Base-by-base conservation (phyloP, 2,329 filamentous ascomycete species). In the Phialemoniopsis sp. region DNA sequence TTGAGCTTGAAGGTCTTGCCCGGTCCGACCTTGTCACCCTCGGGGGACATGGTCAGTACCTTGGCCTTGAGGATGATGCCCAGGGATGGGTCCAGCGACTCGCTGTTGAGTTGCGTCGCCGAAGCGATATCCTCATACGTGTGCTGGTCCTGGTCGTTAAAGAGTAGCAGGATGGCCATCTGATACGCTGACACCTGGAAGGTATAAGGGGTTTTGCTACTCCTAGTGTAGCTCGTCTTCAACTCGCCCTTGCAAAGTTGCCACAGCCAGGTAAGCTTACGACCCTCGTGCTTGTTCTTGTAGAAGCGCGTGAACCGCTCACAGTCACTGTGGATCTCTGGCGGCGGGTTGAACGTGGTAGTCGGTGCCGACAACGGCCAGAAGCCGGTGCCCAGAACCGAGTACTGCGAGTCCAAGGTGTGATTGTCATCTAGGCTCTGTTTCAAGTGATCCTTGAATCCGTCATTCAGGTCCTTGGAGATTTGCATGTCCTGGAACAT, bases 401-500 rank as follows among this genome's bases (percentile, higher is more conserved):
- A 87, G 67, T 95, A 98, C 36, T 85, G 81, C 6, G 93, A 88
- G 57, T 98, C 93, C 30, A 90, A 73, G 15, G 82, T 71, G 34
- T 77, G 78, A 68, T 87, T 88, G 13, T 80, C 79, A 31, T 88
- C 73, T 4, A 78, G 59, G n/a, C 72, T 71, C 51, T 76, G 76
- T 10, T 26, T 26, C 10, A 76, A 68, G 53, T 90, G 82, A 62
- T 89, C 87, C 55, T 87, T 85, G 72, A 94, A 98, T 21, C 85
- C 83, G 35, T 79, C 78, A 63, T 98, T 98, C 34, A 98, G 77
- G 65, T 98, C 93, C 67, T 96, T 96, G 47, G 91, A 97, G 37
- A 95, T 95, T 62, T 98, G 93, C 73, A 98, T 96, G 58, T 98
- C 93, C 62, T 97, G 91, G 78, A 97, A 98, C 93, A 98, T 98